A percentile compares a stretch with the other conserved stretches of the same genome.
Conservation (phyloP, 2,329 filamentous ascomycete genomes). For the Arachnopeziza araneosa region DNA sequence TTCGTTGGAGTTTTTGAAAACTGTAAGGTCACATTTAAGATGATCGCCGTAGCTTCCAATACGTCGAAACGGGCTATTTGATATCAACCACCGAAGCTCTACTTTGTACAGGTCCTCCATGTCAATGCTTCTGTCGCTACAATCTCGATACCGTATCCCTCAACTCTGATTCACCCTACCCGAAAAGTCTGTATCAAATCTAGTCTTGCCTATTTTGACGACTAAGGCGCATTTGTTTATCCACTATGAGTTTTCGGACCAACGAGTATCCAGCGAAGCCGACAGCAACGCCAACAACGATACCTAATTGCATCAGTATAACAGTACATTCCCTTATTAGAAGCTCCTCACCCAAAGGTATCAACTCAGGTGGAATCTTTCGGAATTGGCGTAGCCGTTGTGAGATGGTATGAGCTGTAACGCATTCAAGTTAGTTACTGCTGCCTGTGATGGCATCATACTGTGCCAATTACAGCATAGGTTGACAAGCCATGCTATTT, state of each 20-base stretch:
- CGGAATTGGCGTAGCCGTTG: conserved; percentile 88
- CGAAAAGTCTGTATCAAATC: background rate
- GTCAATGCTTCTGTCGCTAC: background rate
- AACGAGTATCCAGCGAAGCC: conserved; percentile 77
- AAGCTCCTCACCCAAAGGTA: conserved; percentile 72
- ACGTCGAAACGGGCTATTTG: conserved; percentile 3
- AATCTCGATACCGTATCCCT: background rate
- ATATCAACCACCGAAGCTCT: conserved; percentile 16
- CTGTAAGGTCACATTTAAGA: background rate
- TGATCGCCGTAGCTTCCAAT: background rate
- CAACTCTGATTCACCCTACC: background rate
- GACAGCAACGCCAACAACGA: conserved; percentile 83
- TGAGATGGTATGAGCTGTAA: conserved; percentile 86
- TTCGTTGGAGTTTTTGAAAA: background rate
- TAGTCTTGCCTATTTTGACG: conserved; percentile 50
- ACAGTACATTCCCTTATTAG: no score
- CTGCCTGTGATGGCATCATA: background rate
- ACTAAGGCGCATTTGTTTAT: conserved; percentile 87
- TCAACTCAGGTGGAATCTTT: conserved; percentile 88
- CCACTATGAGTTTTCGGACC: conserved; percentile 73
- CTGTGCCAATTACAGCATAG: conserved; percentile 8
- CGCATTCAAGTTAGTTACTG: conserved; percentile 15
- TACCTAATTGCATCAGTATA: conserved; percentile 39
- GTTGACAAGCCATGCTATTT: background rate
- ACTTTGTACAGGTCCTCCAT: conserved; percentile 18